These are phyloP conservation scores for Umbelopsis ramanniana DNA, from an alignment of 192 early-diverging fungal genomes.

Conservation along the genomic window DNA sequence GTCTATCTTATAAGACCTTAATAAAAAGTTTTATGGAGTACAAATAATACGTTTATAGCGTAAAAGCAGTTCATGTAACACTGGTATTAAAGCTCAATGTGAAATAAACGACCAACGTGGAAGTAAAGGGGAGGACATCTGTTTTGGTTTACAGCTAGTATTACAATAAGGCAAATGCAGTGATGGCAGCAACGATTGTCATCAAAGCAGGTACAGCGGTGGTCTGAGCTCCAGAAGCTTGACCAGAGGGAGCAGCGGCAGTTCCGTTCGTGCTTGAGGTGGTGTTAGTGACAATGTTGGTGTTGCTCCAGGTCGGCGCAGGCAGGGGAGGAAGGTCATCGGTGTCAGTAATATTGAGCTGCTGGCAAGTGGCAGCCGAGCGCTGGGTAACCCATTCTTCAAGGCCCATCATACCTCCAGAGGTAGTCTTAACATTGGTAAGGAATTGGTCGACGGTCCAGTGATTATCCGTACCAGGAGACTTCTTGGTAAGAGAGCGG, in stretches of 20 bases:
- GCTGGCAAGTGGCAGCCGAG: conserved; percentile 23
- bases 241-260: neutral
- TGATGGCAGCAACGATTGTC: neutral
- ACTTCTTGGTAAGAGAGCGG: conserved; percentile 30
- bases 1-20: too few relatives aligned
- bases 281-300: neutral
- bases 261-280: neutral
- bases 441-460: conserved; percentile 25
- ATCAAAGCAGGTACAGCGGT: neutral
- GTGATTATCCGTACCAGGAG: conserved; percentile 19
- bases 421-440: conserved; percentile 22
- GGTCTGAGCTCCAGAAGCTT: neutral
- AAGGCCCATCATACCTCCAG: conserved; percentile 3
- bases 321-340: conserved; percentile 40
- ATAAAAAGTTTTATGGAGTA: too few relatives aligned
- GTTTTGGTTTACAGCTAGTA: neutral
- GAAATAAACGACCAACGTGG: neutral
- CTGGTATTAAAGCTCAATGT: neutral
- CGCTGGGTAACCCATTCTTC: conserved; percentile 30
- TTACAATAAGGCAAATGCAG: conserved; percentile 13
- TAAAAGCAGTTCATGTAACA: neutral
- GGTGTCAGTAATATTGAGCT: conserved; percentile 35
- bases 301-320: conserved; percentile 28
- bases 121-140: neutral
- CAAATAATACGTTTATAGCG: too few relatives aligned